Percentiles rank a stretch among this genome's conserved stretches.
phyloP scores from a whole-genome alignment of 305 asterid genomes.

The Fraxinus nigra region DNA sequence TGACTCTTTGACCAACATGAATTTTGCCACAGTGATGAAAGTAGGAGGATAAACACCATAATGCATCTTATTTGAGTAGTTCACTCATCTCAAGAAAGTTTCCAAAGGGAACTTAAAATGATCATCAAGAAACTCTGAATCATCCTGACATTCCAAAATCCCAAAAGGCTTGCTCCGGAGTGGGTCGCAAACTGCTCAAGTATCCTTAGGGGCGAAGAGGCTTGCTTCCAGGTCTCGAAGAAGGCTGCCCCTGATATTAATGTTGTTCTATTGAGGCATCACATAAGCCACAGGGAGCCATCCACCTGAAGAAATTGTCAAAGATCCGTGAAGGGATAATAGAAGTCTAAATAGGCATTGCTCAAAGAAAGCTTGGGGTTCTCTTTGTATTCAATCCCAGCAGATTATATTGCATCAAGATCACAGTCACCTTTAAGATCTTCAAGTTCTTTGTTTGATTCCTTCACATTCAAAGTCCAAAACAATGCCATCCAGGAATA shows the following conservation, averaged over 20 bases:
- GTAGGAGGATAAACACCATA: slow-evolving; percentile 29
- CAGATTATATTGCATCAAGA: slow-evolving; percentile 29
- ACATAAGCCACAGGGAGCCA: slow-evolving; percentile 22
- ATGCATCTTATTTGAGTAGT: slow-evolving; percentile 18
- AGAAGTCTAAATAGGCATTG: slow-evolving; percentile 14
- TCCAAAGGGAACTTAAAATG: slow-evolving; percentile 23
- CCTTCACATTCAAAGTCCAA: slow-evolving; percentile 24
- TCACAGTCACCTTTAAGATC: slow-evolving; percentile 29
- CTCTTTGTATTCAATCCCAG: slow-evolving; percentile 25
- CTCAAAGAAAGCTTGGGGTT: slow-evolving; percentile 25
- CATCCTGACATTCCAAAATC: slow-evolving; percentile 8
- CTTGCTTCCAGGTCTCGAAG: slow-evolving; percentile 21
- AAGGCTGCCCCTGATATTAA: slow-evolving; percentile 18
- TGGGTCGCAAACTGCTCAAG: slow-evolving; percentile 29
- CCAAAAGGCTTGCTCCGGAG: slow-evolving; percentile 29
- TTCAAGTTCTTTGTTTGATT: slow-evolving; percentile 8
- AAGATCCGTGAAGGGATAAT: slow-evolving; percentile 17
- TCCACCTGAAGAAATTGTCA: slow-evolving; percentile 20
- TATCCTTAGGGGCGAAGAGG: slow-evolving; percentile 29
- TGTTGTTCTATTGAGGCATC: slow-evolving; percentile 12
- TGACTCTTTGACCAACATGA: slow-evolving; percentile 51
- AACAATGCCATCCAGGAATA: slow-evolving; percentile 13
- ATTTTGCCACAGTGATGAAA: slow-evolving; percentile 35
- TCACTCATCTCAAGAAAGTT: slow-evolving; percentile 27
- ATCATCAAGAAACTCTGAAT: not conserved